These are phyloP conservation scores for Kwoniella shandongensis DNA, from an alignment of 768 basidiomycete genomes.

Conservation along the genomic window DNA sequence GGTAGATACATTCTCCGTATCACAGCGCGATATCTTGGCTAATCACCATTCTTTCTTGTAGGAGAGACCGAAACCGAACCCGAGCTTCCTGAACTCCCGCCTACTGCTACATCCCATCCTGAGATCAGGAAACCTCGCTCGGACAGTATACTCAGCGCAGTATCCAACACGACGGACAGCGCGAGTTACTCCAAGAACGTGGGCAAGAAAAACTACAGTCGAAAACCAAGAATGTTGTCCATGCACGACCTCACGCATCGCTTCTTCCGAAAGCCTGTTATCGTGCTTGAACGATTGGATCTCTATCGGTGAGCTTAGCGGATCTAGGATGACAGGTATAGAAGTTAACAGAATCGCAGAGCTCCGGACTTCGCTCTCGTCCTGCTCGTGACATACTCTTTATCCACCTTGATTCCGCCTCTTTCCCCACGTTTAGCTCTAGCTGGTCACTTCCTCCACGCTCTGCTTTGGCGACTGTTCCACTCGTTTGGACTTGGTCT, in stretches of 20 bases:
- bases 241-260: constrained; percentile 86
- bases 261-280: constrained; percentile 85
- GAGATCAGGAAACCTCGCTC: constrained; percentile 31
- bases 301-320: constrained; percentile 67
- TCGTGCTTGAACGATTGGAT: constrained; percentile 79
- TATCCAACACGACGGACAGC: constrained; percentile 11
- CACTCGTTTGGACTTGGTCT: constrained; percentile 85
- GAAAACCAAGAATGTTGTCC: constrained; percentile 54
- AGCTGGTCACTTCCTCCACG: constrained; percentile 69
- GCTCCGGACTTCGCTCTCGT: constrained; percentile 80
- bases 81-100: constrained; percentile 42
- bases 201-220: constrained; percentile 31
- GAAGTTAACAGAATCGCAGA: constrained; percentile 55
- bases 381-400: constrained; percentile 69
- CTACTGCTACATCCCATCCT: constrained; percentile 3
- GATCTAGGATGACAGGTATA: neutral
- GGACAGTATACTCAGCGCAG: constrained; percentile 31
- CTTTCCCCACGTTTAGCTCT: constrained; percentile 63
- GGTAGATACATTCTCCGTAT: constrained; percentile 30
- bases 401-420: constrained; percentile 63
- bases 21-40: neutral
- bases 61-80: constrained; percentile 49
- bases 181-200: constrained; percentile 9
- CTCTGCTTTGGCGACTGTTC: constrained; percentile 79
- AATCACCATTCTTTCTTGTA: constrained; percentile 4